phyloP scores from a whole-genome alignment of 2,329 filamentous ascomycete genomes.

The Beauveria asiatica region DNA sequence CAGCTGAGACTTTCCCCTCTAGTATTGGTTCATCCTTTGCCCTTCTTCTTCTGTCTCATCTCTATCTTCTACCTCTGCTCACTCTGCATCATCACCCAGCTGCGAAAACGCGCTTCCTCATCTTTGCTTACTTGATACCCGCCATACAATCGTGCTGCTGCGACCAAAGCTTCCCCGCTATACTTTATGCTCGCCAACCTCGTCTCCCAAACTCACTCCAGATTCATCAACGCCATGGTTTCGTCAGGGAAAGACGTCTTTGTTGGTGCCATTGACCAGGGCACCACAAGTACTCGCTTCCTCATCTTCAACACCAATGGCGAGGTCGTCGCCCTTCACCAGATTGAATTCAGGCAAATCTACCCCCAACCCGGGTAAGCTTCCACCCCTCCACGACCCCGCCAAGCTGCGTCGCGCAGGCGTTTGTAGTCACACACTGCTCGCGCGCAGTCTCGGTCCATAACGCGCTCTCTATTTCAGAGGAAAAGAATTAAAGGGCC shows the following conservation, averaged over 20 bases:
- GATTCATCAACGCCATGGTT: constrained; percentile 23
- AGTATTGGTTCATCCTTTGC: not conserved
- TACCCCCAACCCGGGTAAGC: constrained; percentile 67
- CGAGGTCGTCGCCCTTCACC: constrained; percentile 62
- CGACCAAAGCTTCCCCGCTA: constrained; percentile 11
- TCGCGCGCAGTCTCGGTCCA: too few species aligned
- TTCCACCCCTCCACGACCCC: constrained; percentile 1
- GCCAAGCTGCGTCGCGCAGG: not conserved
- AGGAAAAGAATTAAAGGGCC: not conserved
- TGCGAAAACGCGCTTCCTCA: not conserved
- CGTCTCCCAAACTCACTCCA: constrained; percentile 15
- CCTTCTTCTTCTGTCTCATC: not conserved
- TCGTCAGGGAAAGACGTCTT: constrained; percentile 34
- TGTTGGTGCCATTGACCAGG: constrained; percentile 72
- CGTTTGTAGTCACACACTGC: not conserved
- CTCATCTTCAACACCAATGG: constrained; percentile 67
- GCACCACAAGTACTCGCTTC: constrained; percentile 70
- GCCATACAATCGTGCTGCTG: constrained; percentile 1
- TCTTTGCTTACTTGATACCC: constrained; percentile 8
- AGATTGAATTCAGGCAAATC: constrained; percentile 66
- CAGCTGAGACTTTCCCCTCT: not conserved
- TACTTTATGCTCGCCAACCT: constrained; percentile 18
- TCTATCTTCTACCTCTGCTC: not conserved
- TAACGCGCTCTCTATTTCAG: too few species aligned
- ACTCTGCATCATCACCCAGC: not conserved